Evolutionary conservation across 495 filamentous ascomycete genomes (phyloP).

Genomic region (Talaromyces stipitatus): DNA sequence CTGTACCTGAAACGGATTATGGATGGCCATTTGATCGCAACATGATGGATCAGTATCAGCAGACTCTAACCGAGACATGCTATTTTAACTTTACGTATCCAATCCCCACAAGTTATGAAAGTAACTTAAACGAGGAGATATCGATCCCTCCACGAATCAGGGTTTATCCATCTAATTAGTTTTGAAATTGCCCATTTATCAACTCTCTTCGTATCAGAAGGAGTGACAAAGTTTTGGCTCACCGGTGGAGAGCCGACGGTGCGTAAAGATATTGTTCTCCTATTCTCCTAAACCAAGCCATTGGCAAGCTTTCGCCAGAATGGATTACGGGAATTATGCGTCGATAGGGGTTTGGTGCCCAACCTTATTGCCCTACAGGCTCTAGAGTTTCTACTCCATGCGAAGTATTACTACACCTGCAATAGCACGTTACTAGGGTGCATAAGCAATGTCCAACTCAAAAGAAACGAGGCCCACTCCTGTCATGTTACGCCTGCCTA

Average conservation of each 20-base stretch:
- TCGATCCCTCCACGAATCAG: too few species aligned
- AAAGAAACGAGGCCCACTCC: neutral
- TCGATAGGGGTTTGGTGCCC: too few species aligned
- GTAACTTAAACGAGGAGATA: too few species aligned
- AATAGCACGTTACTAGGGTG: too few species aligned
- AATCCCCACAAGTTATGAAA: too few species aligned
- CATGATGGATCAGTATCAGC: neutral
- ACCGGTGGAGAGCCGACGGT: conserved; percentile 95
- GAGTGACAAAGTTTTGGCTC: conserved; percentile 92
- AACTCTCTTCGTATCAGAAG: conserved; percentile 83
- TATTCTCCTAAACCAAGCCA: conserved; percentile 82
- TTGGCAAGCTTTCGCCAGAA: conserved; percentile 68
- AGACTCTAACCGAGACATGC: too few species aligned
- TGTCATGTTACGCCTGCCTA: neutral
- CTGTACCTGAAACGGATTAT: neutral
- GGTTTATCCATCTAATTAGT: too few species aligned
- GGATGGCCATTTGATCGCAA: neutral
- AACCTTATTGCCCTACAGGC: too few species aligned
- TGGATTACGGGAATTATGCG: conserved; percentile 75
- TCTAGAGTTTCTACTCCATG: too few species aligned
- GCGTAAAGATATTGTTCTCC: conserved; percentile 75
- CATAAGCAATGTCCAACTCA: neutral
- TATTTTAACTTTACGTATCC: too few species aligned
- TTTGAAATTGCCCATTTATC: conserved; percentile 89
- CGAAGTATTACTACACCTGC: too few species aligned